Evolutionary conservation across 495 filamentous ascomycete species (phyloP), one percentile per base, ranked within the genome.

Genomic region (Aspergillus homomorphus): DNA sequence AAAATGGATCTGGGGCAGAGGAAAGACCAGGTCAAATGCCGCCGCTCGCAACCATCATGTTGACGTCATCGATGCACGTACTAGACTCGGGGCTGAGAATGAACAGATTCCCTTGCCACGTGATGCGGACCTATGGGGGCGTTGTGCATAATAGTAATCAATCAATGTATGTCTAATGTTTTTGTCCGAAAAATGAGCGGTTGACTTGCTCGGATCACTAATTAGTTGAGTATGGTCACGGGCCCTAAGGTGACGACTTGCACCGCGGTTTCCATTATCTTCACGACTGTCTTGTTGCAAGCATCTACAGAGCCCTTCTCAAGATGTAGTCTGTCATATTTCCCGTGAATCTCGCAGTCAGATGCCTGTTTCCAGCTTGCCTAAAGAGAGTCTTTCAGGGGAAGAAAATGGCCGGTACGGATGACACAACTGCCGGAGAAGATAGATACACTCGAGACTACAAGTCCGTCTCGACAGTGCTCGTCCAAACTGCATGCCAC

Each of bases 1-100:
- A 26, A 23, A 20, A 30, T 51, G 23, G 16, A 51, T 24, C 15
- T 19, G 24, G 4, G 18, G 28, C 4, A 28, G 48, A 44, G 28
- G 44, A 22, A 52, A 45, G 21, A 12, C 24, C 51, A 51, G 48
- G 19, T 16, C 18, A 30, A 24, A 16, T 10, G 24, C 23, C 24
- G 24, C 23, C 12, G 24, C 24, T 21, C n/a, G 45, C 20, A 28
- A n/a, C 24, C 28, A 66, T 75, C 72, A 75, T 72, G 26, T 56
- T 73, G 72, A 75, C 72, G 72, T 75, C 72, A 75, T 58, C 41
- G 33, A 12, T 38, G 26, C 26, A 1, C n/a, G 21, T 38, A 33
- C 18, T 26, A 9, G n/a, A n/a, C n/a, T n/a, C n/a, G n/a, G n/a
- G n/a, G n/a, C n/a, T n/a, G n/a, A n/a, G n/a, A n/a, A n/a, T n/a